Conservation (phyloP, 257 asterid genomes). For the Penstemon newberryi region DNA sequence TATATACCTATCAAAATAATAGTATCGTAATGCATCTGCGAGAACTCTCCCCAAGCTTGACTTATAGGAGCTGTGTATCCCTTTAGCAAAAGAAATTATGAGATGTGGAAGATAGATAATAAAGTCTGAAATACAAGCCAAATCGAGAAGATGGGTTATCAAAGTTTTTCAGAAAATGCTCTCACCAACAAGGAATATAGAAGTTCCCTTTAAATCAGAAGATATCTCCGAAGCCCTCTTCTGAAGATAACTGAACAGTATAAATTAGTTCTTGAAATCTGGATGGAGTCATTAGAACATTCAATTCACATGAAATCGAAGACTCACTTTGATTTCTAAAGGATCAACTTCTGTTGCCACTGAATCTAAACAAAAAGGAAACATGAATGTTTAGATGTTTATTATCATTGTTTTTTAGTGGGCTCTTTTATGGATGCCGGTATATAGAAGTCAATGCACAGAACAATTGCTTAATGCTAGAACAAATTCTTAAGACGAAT, state of each 20-base stretch:
- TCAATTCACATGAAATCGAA: constrained; percentile 23
- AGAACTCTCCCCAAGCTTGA: constrained; percentile 66
- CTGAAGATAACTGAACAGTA: constrained; percentile 51
- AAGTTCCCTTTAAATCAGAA: constrained; percentile 77
- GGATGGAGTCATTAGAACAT: constrained; percentile 3
- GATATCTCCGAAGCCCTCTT: constrained; percentile 65
- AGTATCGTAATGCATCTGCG: constrained; percentile 78
- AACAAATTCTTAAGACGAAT: no score
- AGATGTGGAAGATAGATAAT: constrained; percentile 1
- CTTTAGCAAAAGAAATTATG: constrained; percentile 37
- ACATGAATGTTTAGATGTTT: constrained; percentile 18
- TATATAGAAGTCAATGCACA: background rate
- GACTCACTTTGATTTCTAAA: constrained; percentile 62
- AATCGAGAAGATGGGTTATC: background rate
- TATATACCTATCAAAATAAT: constrained; percentile 75
- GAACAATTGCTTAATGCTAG: background rate
- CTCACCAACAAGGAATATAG: constrained; percentile 85
- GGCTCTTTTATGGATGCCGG: background rate
- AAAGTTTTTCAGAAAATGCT: background rate
- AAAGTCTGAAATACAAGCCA: background rate
- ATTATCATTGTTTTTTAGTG: constrained; percentile 7
- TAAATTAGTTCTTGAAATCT: constrained; percentile 30
- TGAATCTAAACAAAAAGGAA: constrained; percentile 33
- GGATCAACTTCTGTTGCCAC: constrained; percentile 42
- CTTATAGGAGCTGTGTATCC: constrained; percentile 71